Base-by-base conservation (phyloP, 2,329 filamentous ascomycete species). In the Teratosphaeria zuluensis region DNA sequence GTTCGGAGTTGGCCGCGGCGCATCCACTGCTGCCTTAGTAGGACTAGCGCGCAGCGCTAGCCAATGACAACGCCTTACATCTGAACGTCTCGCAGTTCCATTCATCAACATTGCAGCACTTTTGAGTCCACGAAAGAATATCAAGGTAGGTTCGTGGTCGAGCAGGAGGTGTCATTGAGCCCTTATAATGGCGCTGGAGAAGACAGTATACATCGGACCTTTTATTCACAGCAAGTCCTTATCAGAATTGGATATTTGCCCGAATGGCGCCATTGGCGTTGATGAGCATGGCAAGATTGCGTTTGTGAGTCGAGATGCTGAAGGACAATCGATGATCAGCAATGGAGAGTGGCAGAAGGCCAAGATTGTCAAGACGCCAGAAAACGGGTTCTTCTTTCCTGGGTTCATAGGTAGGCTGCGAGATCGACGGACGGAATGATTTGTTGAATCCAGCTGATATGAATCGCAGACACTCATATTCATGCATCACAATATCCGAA, bases 401-500 rank as follows among this genome's bases (percentile, higher is more conserved):
- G 89, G 89, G 5, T 91, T 92, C 69, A 85, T 94, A 61, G 87
- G 86, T 88, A 72, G n/a, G 4, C 51, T 11, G 14, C 3, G 3
- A 38, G 16, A 54, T 30, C 24, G 16, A 53, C 52, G 21, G 14
- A 35, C n/a, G 19, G 16, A 16, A 9, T 5, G 51, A 24, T 19
- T 14, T 19, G 14, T 24, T 14, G 21, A 1, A 30, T 2, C 16
- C 19, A 21, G 14, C n/a, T 46, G 28, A 21, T 9, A 5, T 28
- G 31, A 11, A 28, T 32, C 33, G 35, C 53, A 92, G 92, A 99
- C 73, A 96, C 94, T 0, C 94, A 99, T 72, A 88, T 96, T 59
- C 94, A 99, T 72, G 94, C 94, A 8, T 84, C 92, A 0, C 94
- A 99, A 76, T 96, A 96, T 68, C 91, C 92, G 59, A 99, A 99